phyloP scores from a whole-genome alignment of 345 rosid species.

The Gossypium raimondii region DNA sequence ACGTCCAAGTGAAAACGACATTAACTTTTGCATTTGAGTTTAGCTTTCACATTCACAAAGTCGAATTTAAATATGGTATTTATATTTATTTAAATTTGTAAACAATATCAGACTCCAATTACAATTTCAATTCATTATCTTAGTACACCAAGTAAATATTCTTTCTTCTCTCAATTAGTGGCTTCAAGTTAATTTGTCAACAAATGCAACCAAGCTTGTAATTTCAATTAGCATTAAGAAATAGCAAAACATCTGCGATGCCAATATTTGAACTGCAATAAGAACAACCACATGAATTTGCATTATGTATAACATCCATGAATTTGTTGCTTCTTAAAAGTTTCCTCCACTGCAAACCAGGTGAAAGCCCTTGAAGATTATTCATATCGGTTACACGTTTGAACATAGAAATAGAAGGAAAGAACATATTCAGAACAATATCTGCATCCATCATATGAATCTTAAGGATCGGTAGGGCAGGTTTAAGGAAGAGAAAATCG shows the following conservation, averaged over 20 bases:
- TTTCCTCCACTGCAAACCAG: slow-evolving; percentile 3
- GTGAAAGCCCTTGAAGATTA: slow-evolving; percentile 1
- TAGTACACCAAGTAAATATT: too few relatives aligned
- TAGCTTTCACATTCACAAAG: too few relatives aligned
- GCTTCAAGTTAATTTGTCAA: too few relatives aligned
- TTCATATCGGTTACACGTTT: slow-evolving; percentile 1
- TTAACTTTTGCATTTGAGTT: too few relatives aligned
- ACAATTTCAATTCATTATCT: too few relatives aligned
- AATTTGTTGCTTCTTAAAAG: not conserved
- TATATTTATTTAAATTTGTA: too few relatives aligned
- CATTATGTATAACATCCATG: not conserved
- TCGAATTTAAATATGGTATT: too few relatives aligned
- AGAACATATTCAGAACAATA: not conserved
- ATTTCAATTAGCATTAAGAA: too few relatives aligned
- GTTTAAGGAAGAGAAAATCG: not conserved
- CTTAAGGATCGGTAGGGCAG: not conserved
- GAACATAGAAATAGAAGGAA: not conserved
- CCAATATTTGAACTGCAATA: not conserved
- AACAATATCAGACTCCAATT: too few relatives aligned
- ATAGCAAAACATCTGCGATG: not conserved
- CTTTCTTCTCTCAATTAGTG: too few relatives aligned
- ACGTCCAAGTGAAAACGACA: not conserved
- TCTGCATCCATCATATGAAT: not conserved
- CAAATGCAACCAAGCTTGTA: too few relatives aligned
- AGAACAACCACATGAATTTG: not conserved